A percentile compares a stretch with the other conserved stretches of the same genome.
phyloP scores from a whole-genome alignment of 768 basidiomycete species.

The Suillus variegatus region DNA sequence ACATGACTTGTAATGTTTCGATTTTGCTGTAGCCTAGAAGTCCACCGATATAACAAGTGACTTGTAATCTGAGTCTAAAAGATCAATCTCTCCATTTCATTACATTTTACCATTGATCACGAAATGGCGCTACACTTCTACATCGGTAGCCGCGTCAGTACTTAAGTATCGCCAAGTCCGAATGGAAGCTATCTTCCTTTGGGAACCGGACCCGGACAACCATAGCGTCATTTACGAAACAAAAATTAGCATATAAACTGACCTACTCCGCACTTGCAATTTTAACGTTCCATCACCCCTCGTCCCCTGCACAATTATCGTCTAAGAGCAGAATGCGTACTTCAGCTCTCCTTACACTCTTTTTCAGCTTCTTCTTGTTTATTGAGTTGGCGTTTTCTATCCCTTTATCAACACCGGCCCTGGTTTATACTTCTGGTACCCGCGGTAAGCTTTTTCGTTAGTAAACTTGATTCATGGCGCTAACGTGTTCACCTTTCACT shows the following conservation, averaged over 20 bases:
- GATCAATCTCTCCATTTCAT: neutral
- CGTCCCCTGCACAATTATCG: neutral
- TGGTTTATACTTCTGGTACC: neutral
- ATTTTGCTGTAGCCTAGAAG: too few species aligned
- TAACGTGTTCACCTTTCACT: neutral
- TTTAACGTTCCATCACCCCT: neutral
- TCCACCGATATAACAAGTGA: too few species aligned
- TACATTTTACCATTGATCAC: neutral
- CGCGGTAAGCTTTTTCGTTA: neutral
- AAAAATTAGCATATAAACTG: constrained; percentile 1
- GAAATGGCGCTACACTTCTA: neutral
- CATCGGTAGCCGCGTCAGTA: neutral
- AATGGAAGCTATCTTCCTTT: neutral
- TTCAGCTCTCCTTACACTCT: constrained; percentile 5
- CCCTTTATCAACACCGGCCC: neutral
- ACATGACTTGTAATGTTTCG: too few species aligned
- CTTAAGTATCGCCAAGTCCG: neutral
- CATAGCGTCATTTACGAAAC: constrained; percentile 1
- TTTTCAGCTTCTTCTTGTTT: neutral
- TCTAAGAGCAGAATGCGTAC: constrained; percentile 6
- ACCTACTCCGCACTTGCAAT: neutral
- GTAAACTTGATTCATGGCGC: neutral
- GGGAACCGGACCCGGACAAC: neutral
- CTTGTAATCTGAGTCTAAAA: neutral
- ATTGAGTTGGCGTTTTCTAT: neutral